Evolutionary conservation across 1,139 yeast species (phyloP).

Genomic region (Tardiomyces digboiensis): DNA sequence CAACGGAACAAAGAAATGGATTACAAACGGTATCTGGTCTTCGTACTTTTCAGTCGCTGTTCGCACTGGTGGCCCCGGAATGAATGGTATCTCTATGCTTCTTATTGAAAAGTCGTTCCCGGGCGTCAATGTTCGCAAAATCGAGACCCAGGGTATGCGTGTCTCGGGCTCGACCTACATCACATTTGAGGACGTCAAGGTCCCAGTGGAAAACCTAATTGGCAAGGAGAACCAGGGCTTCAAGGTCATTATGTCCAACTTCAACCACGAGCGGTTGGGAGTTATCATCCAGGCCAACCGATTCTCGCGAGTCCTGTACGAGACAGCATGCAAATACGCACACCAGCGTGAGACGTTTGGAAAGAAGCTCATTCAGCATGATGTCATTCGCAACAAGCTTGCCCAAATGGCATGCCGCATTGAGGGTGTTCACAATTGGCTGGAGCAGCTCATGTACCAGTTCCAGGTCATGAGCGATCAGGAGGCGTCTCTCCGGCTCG

Average conservation of each 20-base stretch:
- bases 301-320: conserved; percentile 29
- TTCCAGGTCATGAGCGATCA: conserved; percentile 22
- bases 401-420: conserved; percentile 33
- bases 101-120: conserved; percentile 29
- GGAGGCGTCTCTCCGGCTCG: conserved; percentile 31
- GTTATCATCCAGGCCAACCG: conserved; percentile 32
- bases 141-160: conserved; percentile 33
- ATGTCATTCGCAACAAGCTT: conserved; percentile 34
- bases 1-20: conserved; percentile 37
- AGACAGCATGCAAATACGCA: conserved; percentile 32
- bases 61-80: conserved; percentile 34
- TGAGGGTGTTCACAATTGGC: conserved; percentile 32
- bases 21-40: conserved; percentile 34
- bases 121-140: conserved; percentile 30
- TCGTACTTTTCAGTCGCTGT: conserved; percentile 37
- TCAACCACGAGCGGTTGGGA: conserved; percentile 36
- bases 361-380: conserved; percentile 31
- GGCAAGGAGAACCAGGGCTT: conserved; percentile 35
- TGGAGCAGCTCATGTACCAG: conserved; percentile 29
- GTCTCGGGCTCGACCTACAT: conserved; percentile 33
- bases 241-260: conserved; percentile 34
- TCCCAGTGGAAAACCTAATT: conserved; percentile 32
- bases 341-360: conserved; percentile 36
- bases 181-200: conserved; percentile 36
- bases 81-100: conserved; percentile 33